Evolutionary conservation across 306 rosid species (phyloP).

Genomic region (Urtica urens): DNA sequence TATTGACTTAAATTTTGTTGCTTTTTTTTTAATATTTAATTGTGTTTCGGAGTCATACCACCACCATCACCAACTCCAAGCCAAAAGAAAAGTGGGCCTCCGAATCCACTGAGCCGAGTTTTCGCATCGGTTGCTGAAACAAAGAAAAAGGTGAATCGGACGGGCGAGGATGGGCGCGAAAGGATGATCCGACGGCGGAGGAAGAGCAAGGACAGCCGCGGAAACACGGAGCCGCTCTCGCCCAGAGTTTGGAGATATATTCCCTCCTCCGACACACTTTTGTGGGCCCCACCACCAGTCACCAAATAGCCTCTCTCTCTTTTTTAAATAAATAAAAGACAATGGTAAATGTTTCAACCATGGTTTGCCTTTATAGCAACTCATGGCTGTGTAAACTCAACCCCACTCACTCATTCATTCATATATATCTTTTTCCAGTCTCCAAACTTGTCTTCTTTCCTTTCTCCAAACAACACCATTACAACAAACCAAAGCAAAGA

Average conservation of each 20-base stretch:
- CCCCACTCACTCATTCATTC: neutral
- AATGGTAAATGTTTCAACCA: slow-evolving; percentile 22
- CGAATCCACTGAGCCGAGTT: neutral
- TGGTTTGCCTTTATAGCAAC: neutral
- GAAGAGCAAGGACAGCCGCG: slow-evolving; percentile 8
- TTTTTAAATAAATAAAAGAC: neutral
- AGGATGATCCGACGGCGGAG: slow-evolving; percentile 8
- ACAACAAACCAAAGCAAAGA: neutral
- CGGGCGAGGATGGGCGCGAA: neutral
- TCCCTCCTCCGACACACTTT: slow-evolving; percentile 12
- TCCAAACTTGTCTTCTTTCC: neutral
- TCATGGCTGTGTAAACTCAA: neutral
- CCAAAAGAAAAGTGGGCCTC: slow-evolving; percentile 10
- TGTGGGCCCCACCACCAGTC: slow-evolving; percentile 11
- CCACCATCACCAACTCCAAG: too few relatives aligned
- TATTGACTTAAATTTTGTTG: too few relatives aligned
- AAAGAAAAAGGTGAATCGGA: neutral
- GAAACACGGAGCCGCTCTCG: slow-evolving; percentile 66
- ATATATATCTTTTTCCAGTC: too few relatives aligned
- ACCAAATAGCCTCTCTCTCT: too few relatives aligned
- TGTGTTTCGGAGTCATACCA: too few relatives aligned
- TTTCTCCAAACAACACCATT: neutral
- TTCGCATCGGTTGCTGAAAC: too few relatives aligned
- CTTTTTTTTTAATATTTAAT: too few relatives aligned
- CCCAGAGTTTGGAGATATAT: slow-evolving; percentile 53